A percentile compares a stretch with the other conserved stretches of the same genome.
Evolutionary conservation across 2,329 filamentous ascomycete genomes (phyloP).

Genomic region (Pleomassaria siparia): DNA sequence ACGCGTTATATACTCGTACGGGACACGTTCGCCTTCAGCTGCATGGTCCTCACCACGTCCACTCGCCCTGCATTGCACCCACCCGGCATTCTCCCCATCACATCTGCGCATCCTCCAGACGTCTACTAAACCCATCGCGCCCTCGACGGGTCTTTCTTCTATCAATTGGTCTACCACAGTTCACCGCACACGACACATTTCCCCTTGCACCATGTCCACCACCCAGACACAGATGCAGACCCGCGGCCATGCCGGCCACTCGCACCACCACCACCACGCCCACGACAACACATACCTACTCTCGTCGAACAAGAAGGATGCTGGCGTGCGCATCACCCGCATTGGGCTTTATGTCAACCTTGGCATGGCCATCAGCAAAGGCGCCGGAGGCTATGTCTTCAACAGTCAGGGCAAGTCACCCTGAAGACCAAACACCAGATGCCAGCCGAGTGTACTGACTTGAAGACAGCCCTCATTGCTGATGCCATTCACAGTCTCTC

Average conservation of each 20-base stretch:
- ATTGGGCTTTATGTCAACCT: slow-evolving; percentile 88
- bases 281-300: slow-evolving; percentile 84
- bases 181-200: slow-evolving; percentile 34
- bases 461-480: slow-evolving; percentile 70
- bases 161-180: slow-evolving; percentile 37
- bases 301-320: slow-evolving; percentile 83
- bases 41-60: slow-evolving; percentile 19
- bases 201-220: slow-evolving; percentile 32
- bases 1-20: slow-evolving; percentile 25
- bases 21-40: slow-evolving; percentile 29
- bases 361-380: slow-evolving; percentile 91
- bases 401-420: slow-evolving; percentile 69
- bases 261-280: slow-evolving; percentile 70
- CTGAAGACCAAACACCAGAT: neutral
- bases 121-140: slow-evolving; percentile 22
- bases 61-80: slow-evolving; percentile 14
- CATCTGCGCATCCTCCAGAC: slow-evolving; percentile 38
- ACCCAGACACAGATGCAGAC: slow-evolving; percentile 33
- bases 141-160: slow-evolving; percentile 10
- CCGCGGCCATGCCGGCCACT: slow-evolving; percentile 47
- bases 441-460: slow-evolving; percentile 24
- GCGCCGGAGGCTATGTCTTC: slow-evolving; percentile 88
- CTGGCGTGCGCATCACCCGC: slow-evolving; percentile 88
- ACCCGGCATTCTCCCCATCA: slow-evolving; percentile 10
- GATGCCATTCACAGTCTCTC: slow-evolving; percentile 96